Percentiles rank a stretch among this genome's conserved stretches.
phyloP scores from a whole-genome alignment of 2,329 filamentous ascomycete genomes.

The Stagonosporopsis chrysanthemi region DNA sequence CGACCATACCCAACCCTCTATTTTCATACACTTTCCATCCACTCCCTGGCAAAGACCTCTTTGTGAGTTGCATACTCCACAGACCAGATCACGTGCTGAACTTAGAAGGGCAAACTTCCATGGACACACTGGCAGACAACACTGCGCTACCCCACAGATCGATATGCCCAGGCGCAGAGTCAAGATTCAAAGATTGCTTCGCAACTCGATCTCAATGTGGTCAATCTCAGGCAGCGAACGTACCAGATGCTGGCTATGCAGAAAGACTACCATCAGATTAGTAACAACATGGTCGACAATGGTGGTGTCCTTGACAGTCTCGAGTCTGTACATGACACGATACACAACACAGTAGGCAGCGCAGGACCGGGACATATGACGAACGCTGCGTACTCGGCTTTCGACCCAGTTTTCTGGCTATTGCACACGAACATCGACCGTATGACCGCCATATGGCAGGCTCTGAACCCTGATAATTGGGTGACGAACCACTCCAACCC shows the following conservation, averaged over 20 bases:
- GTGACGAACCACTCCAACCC: slow-evolving; percentile 63
- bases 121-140: slow-evolving; percentile 51
- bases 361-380: slow-evolving; percentile 44
- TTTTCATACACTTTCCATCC: slow-evolving; percentile 58
- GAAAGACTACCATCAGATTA: slow-evolving; percentile 57
- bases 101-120: slow-evolving; percentile 17
- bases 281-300: slow-evolving; percentile 63
- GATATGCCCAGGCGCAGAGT: slow-evolving; percentile 27
- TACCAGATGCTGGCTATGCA: slow-evolving; percentile 69
- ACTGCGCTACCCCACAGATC: slow-evolving; percentile 41
- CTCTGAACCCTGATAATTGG: slow-evolving; percentile 72
- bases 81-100: neutral
- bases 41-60: slow-evolving; percentile 41
- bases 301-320: slow-evolving; percentile 29
- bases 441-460: slow-evolving; percentile 79
- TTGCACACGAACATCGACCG: slow-evolving; percentile 80
- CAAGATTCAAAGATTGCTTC: slow-evolving; percentile 32
- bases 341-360: slow-evolving; percentile 37
- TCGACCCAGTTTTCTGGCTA: slow-evolving; percentile 81
- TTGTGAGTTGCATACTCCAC: slow-evolving; percentile 7
- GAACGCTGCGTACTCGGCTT: slow-evolving; percentile 77
- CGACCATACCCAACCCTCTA: slow-evolving; percentile 52
- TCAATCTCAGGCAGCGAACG: slow-evolving; percentile 58
- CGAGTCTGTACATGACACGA: slow-evolving; percentile 40
- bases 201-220: slow-evolving; percentile 69